Conservation (phyloP, 768 basidiomycete species). For the Vararia minispora region DNA sequence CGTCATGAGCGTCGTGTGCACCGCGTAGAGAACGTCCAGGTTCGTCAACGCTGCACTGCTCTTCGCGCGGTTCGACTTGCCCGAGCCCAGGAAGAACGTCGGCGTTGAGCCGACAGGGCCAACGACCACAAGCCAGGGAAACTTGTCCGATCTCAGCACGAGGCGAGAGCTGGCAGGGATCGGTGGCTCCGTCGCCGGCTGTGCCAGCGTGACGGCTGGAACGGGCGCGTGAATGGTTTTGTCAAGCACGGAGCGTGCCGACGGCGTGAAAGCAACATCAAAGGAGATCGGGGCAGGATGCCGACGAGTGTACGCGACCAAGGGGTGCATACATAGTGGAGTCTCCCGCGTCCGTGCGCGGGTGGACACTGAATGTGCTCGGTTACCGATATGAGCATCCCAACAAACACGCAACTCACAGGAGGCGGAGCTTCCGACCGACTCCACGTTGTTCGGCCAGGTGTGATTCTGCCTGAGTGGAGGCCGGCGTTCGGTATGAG, state of each 20-base stretch:
- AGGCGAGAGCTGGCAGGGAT: conserved; percentile 33
- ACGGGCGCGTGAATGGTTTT: conserved; percentile 41
- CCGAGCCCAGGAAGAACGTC: conserved; percentile 14
- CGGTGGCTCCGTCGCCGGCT: conserved; percentile 57
- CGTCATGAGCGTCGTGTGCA: conserved; percentile 43
- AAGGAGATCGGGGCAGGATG: conserved; percentile 54
- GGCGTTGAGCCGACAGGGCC: conserved; percentile 22
- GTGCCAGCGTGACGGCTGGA: conserved; percentile 41
- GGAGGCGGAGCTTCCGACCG: too few species aligned
- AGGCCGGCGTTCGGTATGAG: conserved; percentile 28
- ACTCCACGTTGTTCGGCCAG: conserved; percentile 32
- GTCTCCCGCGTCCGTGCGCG: conserved; percentile 22
- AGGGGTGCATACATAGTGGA: conserved; percentile 49
- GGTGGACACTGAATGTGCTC: conserved; percentile 12
- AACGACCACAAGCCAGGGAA: conserved; percentile 53
- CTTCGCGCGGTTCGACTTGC: conserved; percentile 4
- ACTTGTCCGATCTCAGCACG: conserved; percentile 41
- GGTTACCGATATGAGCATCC: conserved; percentile 2
- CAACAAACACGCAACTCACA: too few species aligned
- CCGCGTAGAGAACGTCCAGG: conserved; percentile 48
- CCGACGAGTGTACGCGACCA: conserved; percentile 43
- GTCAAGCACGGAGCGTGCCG: conserved; percentile 46
- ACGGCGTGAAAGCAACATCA: conserved; percentile 45
- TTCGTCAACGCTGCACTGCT: conserved; percentile 34
- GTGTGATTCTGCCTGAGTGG: conserved; percentile 35